Conservation (phyloP, 1,284 basidiomycete species). For the Inonotus hispidus region DNA sequence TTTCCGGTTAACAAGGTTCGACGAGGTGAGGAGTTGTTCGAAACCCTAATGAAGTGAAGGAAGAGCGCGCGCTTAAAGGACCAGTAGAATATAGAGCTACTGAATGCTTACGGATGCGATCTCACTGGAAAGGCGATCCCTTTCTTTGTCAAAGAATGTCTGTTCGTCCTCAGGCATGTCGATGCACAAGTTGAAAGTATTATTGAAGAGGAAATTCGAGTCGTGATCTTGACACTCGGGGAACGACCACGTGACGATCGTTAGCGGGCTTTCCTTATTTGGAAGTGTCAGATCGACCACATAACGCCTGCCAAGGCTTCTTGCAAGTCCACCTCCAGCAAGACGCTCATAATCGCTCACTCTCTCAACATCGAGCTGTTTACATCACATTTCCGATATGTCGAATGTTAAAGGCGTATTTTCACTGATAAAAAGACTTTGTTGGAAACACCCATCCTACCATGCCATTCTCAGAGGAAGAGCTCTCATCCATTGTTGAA, state of each 20-base stretch:
- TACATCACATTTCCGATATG: not conserved
- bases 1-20: slow-evolving; percentile 87
- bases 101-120: slow-evolving; percentile 56
- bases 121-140: slow-evolving; percentile 65
- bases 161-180: slow-evolving; percentile 20
- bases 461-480: not conserved
- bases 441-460: not conserved
- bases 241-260: not conserved
- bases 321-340: not conserved
- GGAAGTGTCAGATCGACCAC: not conserved
- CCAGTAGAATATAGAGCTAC: not conserved
- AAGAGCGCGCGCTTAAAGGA: not conserved
- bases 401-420: not conserved
- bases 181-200: not conserved
- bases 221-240: not conserved
- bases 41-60: slow-evolving; percentile 57
- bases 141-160: slow-evolving; percentile 72
- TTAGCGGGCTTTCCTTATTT: not conserved
- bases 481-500: not conserved
- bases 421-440: not conserved
- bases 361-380: not conserved
- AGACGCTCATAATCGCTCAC: not conserved
- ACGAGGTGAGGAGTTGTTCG: slow-evolving; percentile 80
- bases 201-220: not conserved
- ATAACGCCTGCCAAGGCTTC: too few species aligned